phyloP scores from a whole-genome alignment of 169 alveolate species.

The Cryptosporidium bovis region DNA sequence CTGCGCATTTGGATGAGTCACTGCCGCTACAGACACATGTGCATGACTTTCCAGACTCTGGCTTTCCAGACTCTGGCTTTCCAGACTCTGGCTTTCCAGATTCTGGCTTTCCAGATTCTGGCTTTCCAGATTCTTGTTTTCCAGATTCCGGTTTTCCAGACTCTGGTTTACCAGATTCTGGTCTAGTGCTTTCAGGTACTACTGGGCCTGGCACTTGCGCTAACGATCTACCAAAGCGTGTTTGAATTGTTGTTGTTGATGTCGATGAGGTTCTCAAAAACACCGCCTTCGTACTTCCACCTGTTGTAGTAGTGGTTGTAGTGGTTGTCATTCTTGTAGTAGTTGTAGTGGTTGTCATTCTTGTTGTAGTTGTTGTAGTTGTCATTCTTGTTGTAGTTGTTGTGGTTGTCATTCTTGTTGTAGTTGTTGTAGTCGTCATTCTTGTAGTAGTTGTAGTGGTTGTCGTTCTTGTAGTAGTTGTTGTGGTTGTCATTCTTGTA shows the following conservation, averaged over 20 bases:
- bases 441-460: conserved; percentile 14
- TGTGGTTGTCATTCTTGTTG: conserved; percentile 23
- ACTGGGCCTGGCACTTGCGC: conserved; percentile 20
- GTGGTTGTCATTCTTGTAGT: conserved; percentile 11
- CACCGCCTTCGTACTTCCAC: background rate
- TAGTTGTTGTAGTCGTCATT: background rate
- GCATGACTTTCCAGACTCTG: background rate
- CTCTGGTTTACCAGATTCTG: conserved; percentile 6
- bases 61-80: background rate
- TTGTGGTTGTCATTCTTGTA: background rate
- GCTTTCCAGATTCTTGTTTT: background rate
- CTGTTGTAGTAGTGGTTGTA: conserved; percentile 6
- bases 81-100: background rate
- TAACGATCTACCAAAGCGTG: conserved; percentile 10
- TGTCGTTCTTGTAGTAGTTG: background rate
- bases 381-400: conserved; percentile 9
- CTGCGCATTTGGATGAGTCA: no score
- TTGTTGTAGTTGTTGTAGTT: conserved; percentile 1
- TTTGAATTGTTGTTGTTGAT: background rate
- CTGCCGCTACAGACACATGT: background rate
- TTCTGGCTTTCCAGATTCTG: background rate
- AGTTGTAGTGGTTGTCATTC: conserved; percentile 29
- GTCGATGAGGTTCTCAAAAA: conserved; percentile 12
- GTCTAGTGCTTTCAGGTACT: no score
- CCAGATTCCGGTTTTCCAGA: background rate